Evolutionary conservation across 1,139 yeast species (phyloP).

Genomic region (Pichia sp.): DNA sequence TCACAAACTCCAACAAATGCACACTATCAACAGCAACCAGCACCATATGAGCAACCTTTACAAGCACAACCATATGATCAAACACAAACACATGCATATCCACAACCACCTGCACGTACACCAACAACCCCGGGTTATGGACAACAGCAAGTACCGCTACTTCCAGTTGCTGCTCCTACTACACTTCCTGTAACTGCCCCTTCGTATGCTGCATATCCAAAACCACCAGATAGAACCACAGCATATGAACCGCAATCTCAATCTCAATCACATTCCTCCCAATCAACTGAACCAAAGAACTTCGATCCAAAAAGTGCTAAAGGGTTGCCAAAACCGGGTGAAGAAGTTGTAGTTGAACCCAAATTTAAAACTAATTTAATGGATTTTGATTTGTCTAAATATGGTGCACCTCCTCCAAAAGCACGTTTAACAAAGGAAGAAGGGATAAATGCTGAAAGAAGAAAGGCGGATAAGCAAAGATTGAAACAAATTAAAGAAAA

Average conservation of each 20-base stretch:
- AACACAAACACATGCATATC: not conserved
- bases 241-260: not conserved
- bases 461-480: constrained; percentile 21
- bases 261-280: not conserved
- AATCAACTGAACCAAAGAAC: not conserved
- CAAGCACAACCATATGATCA: not conserved
- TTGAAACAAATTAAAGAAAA: constrained; percentile 24
- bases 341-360: constrained; percentile 23
- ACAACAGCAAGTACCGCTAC: not conserved
- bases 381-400: constrained; percentile 29
- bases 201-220: not conserved
- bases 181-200: not conserved
- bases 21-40: not conserved
- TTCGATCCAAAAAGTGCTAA: not conserved
- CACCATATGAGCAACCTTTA: not conserved
- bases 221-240: not conserved
- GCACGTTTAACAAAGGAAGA: constrained; percentile 24
- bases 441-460: constrained; percentile 16
- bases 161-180: not conserved
- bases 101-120: constrained; percentile 1
- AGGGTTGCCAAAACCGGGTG: constrained; percentile 1
- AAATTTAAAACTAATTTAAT: constrained; percentile 25
- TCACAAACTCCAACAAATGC: not conserved
- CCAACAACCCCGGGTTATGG: not conserved
- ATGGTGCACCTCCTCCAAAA: constrained; percentile 33